Base-by-base conservation (phyloP, 495 filamentous ascomycete genomes). In the Thermothielavioides terrestris region DNA sequence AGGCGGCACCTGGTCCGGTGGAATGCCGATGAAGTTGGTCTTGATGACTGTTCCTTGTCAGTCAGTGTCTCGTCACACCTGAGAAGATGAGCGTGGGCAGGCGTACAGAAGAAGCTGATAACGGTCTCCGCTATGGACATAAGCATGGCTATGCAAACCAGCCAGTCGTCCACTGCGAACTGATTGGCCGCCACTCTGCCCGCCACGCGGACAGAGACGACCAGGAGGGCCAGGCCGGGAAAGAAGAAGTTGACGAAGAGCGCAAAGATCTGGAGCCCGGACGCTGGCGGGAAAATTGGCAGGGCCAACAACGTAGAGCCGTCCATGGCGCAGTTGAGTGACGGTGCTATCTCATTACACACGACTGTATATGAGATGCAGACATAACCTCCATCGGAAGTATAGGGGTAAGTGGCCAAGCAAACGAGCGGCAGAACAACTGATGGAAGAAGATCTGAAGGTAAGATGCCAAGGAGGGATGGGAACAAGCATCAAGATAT, bases 11-110 rank as follows among this genome's bases (percentile, higher is more conserved):
- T 76, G 69, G 47, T 63, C 58, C 17, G 51, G 23, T 42, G 74
- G 72, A 28, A 77, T 70, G 27, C 77, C 77, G 40, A 76, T 56
- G 55, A 71, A 77, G 51, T 74, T 75, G 14, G 71, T 66, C 46
- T 76, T 76, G 60, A 77, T 77, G 32, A 71, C 74, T 79, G 37
- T 9, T 15, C 0, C 25, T 6, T 11, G 45, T 54, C 12, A 60
- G 49, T 32, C 42, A 14, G 27, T 46, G n/a, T 54, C 2, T 37
- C 15, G 6, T 9, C 15, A 39, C 45, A 34, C 32, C 12, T 10
- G 18, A 3, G 36, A 40, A 23, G 11, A 5, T 17, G 18, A 21
- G 20, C 15, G 15, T 25, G 34, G 41, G 21, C 17, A 35, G 15
- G 55, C 68, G 52, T 56, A 72, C 70, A 71, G 44, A 72, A 71